Evolutionary conservation across 2,329 filamentous ascomycete species (phyloP), one percentile per base, ranked within the genome.

Genomic region (Colletotrichum sp.): DNA sequence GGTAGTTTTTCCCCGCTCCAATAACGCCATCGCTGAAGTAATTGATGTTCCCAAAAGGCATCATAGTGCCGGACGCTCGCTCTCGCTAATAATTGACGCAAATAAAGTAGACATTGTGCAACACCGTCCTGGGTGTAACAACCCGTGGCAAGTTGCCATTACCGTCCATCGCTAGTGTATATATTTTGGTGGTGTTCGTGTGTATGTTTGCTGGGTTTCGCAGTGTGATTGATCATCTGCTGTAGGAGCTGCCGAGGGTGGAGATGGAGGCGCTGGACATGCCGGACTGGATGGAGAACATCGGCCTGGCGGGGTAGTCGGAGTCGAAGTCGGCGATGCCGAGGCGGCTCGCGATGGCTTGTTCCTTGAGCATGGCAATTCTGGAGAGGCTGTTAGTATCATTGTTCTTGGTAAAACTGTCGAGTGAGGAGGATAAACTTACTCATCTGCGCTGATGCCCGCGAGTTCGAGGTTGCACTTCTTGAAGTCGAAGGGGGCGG

Each of bases 361-460:
- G 87, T 80, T 89, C 87, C 77, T 87, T 87, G 74, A 90, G 83
- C 76, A 88, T 82, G 36, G 83, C 79, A 76, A 90, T 83, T 75
- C 88, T 90, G 67, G 61, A n/a, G 16, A 47, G 12, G n/a, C 21
- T 38, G 65, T 66, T 69, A 66, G 75, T 75, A n/a, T 57, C 67
- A 8, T 18, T 43, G 31, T 29, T 54, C 51, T 6, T 18, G 36
- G 21, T 24, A 38, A 58, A 18, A 24, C 38, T 67, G 63, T 24
- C 58, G 34, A 16, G 57, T n/a, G 34, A 34, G 65, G 55, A 54
- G 2, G 24, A 0, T 5, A 21, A 16, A 84, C 89, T 81, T 86
- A 91, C 90, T 92, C 89, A 77, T 91, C 88, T 76, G 90, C 85
- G 59, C 87, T 88, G 55, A 91, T 83, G 51, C 90, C 90, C 4